Evolutionary conservation across 2,329 filamentous ascomycete genomes (phyloP), one percentile per base, ranked within the genome.

Genomic region (Neonectria punicea): DNA sequence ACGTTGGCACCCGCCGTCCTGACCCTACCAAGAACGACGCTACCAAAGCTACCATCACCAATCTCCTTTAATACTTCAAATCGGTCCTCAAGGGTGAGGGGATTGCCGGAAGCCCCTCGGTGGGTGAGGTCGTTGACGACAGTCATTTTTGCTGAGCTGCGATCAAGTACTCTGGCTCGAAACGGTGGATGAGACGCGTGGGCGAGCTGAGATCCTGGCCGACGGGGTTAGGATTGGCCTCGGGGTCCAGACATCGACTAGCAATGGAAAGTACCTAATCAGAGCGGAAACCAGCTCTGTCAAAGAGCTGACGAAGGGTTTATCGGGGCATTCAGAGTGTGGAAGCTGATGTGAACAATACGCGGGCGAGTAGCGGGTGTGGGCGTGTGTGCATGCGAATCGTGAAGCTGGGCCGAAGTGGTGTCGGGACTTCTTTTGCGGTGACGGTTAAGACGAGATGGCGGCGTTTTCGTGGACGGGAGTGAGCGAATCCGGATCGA

Each of bases 41-140:
- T 98, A 65, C 96, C 96, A 79, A 99, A 99, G 83, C 96, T 98
- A 72, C 96, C 96, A 89, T 99, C 96, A 54, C 96, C 96, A 78
- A 99, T 97, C 77, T 99, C 96, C 82, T 98, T 99, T 78, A 99
- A 84, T 60, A 99, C 90, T 81, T 99, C 95, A 78, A 98, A 99
- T 73, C 94, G 90, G 78, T 99, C 96, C 79, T 98, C 94, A 58
- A 99, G 89, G 58, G 89, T 87, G 81, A 90, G 75, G 81, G 86
- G 75, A 78, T 84, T 83, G 61, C 87, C 84, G 56, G 87, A 83
- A 72, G 89, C 87, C 79, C 88, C 88, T 78, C 92, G 88, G 74
- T 90, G 88, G 80, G 91, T 87, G 75, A 89, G 83, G 76, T 95
- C 93, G 79, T 90, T 90, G 76, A 88, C 86, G 80, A 93, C 89